Base-by-base conservation (phyloP, 805 yeast genomes). In the Candida silvatica region DNA sequence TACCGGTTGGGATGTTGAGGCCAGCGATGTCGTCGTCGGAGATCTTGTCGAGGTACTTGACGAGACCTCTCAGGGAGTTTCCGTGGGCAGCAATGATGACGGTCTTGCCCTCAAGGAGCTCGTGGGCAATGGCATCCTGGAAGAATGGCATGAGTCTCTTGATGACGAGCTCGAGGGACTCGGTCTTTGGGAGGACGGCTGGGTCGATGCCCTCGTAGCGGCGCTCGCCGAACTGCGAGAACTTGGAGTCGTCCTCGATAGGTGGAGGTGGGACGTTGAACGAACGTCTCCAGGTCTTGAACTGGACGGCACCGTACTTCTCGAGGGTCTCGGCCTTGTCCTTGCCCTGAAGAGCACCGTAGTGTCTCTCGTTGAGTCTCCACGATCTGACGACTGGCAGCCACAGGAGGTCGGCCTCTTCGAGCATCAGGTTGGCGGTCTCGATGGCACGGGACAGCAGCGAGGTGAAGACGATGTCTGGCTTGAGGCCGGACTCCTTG, bases 341-440 rank as follows among this genome's bases (percentile, higher is more conserved):
- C 73, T 90, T 87, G 65, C 97, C 97, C 71, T 90, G 97, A 58
- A 88, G 77, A 52, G 86, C 97, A 76, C 97, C 97, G 72, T 88
- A 88, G 69, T 88, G 97, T 76, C 97, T 92, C 74, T 88, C 97
- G 72, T 88, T 88, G 63, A 88, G 77, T 76, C 97, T 83, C 97
- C 97, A 90, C 37, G 90, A 75, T 74, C 97, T 84, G 66, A 80
- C 77, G 54, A 83, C 94, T 57, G 94, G 95, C 49, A 88, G 74
- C 75, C 77, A 88, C 51, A 85, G 67, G 61, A 87, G 84, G 66
- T 87, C 97, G 39, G 97, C 90, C 47, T 70, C 62, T 43, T 81
- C 85, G 51, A 88, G 71, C 40, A 96, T 96, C 62, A 90, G 75
- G 81, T 88, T 82, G 52, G 97, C 96, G 46, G 97, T 88, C 69